phyloP scores from a whole-genome alignment of 2,329 filamentous ascomycete genomes.

The Verticillium tricorpus region DNA sequence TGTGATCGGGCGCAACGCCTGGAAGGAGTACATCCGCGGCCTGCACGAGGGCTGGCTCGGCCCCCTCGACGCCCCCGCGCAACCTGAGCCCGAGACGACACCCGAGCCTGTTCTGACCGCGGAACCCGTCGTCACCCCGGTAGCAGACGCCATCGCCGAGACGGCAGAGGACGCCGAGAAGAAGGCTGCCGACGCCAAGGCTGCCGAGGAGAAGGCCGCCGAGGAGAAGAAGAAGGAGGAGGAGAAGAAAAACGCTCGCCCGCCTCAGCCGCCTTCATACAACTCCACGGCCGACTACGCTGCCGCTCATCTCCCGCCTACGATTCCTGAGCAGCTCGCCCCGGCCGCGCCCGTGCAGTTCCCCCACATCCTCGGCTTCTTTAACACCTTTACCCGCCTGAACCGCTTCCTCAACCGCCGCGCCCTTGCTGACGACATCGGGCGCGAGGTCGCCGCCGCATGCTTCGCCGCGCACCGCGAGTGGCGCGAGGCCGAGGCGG shows the following conservation, averaged over 20 bases:
- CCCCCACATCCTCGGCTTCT: conserved; percentile 88
- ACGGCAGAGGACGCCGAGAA: conserved; percentile 5
- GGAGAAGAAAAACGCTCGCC: conserved; percentile 52
- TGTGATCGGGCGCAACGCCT: conserved; percentile 84
- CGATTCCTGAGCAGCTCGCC: conserved; percentile 66
- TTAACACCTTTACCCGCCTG: conserved; percentile 81
- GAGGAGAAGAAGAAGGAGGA: conserved; percentile 40
- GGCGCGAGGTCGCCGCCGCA: conserved; percentile 79
- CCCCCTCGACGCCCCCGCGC: conserved; percentile 62
- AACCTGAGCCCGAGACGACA: conserved; percentile 22
- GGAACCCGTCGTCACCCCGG: conserved; percentile 19
- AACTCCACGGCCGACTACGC: conserved; percentile 70
- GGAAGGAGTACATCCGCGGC: conserved; percentile 95
- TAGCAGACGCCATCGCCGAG: conserved; percentile 11
- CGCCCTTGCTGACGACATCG: conserved; percentile 79
- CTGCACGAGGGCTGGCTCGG: conserved; percentile 96
- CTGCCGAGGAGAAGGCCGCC: conserved; percentile 23
- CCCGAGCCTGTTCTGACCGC: conserved; percentile 17
- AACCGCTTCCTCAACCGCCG: conserved; percentile 85
- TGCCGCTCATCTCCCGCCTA: conserved; percentile 56
- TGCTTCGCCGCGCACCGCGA: conserved; percentile 61
- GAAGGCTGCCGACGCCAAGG: conserved; percentile 15
- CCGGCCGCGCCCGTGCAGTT: conserved; percentile 71
- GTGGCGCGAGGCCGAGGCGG: conserved; percentile 33
- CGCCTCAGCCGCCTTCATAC: conserved; percentile 65